These are phyloP conservation scores for Zygnema cylindricum DNA, from an alignment of 139 green algal species.

Conservation along the genomic window DNA sequence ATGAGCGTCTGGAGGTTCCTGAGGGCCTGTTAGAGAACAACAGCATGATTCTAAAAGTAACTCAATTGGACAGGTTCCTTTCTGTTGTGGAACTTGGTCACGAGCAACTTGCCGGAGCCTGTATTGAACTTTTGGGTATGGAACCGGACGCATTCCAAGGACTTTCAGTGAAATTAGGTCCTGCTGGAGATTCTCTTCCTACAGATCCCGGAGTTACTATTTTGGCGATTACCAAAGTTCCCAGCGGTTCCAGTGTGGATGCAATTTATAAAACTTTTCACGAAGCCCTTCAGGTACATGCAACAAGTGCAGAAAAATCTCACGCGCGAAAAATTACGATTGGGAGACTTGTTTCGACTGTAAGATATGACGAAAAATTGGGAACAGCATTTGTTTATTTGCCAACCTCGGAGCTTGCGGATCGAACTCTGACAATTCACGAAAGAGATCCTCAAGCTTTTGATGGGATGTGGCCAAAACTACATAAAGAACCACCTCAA, in stretches of 20 bases:
- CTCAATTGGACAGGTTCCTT: background rate
- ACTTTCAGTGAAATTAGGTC: background rate
- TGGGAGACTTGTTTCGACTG: background rate
- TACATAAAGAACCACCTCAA: background rate
- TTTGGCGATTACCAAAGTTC: background rate
- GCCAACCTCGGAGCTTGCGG: background rate
- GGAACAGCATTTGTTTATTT: background rate
- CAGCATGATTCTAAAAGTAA: background rate
- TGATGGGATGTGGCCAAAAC: background rate
- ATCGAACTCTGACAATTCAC: background rate
- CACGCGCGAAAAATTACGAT: background rate
- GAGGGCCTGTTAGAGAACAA: background rate
- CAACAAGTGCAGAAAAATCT: background rate
- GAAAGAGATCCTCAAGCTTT: background rate
- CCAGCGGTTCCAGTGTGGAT: background rate
- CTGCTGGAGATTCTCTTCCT: background rate
- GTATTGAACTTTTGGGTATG: background rate
- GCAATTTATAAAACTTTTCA: background rate
- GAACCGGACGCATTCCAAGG: constrained; percentile 1
- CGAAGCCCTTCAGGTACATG: background rate
- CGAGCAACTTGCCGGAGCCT: background rate
- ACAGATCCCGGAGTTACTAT: background rate
- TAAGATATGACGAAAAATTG: background rate
- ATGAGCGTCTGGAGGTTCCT: background rate
- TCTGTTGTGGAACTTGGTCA: constrained; percentile 3